Evolutionary conservation across 129 eudicot genomes (phyloP), one percentile per base, ranked within the genome.

Genomic region (Ambrosia trifida): DNA sequence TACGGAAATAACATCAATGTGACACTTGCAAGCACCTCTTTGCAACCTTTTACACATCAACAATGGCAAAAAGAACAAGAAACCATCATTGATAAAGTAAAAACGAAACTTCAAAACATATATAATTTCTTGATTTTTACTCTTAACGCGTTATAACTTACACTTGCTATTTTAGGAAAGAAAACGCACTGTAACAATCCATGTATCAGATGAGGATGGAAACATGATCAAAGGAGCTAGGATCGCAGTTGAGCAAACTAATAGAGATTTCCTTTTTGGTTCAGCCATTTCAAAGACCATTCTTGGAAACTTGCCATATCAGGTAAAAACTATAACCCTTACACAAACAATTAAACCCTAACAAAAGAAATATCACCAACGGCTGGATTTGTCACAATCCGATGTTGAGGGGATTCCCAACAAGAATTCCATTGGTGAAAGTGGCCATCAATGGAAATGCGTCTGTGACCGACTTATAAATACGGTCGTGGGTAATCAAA

Each of bases 211-310:
- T 68, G 40, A 16, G 40, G 59, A 76, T n/a, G 96, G 93, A 18
- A 57, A 58, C 1, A 69, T 45, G 40, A 59, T 86, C 68, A 59
- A 68, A 76, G 88, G 85, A 66, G 93, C 88, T 17, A 52, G 9
- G 28, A 24, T 89, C 9, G 38, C 14, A n/a, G 69, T 81, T 4
- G 73, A 85, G 82, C 96, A 85, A 68, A 31, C 69, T 32, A 76
- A 85, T 5, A 74, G 72, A 53, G 87, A 84, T 56, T 89, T 89
- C 43, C 88, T 84, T 8, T 82, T 86, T 52, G 93, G 90, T 36
- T 84, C 90, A 7, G 93, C 96, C 52, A 86, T 89, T 41, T 75
- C 93, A 7, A 69, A 74, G 28, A 75, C 82, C 38, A 84, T 89
- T 40, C 30, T 86, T 4, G 90, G 85, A 53, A 86, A 86, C 77